A percentile compares a stretch with the other conserved stretches of the same genome.
phyloP scores from a whole-genome alignment of 2,329 filamentous ascomycete species.

The Tolypocladium nubicola region DNA sequence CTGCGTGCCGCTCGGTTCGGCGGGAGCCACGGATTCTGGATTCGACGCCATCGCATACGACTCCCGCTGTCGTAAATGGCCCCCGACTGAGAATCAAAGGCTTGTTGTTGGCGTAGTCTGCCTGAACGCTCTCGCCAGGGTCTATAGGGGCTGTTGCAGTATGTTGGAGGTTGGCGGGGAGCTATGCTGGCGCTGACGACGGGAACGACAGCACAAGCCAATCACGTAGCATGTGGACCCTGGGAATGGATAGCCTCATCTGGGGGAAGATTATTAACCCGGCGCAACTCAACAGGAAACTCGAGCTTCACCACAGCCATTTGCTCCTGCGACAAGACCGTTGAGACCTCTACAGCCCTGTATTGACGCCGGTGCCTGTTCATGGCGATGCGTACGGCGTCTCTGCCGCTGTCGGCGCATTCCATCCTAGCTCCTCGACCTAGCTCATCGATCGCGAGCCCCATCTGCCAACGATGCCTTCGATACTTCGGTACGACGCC shows the following conservation, averaged over 20 bases:
- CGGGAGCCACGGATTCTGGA: conserved; percentile 23
- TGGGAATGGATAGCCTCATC: background rate
- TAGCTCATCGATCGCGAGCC: background rate
- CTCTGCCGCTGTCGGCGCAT: background rate
- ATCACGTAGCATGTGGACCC: background rate
- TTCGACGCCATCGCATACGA: conserved; percentile 23
- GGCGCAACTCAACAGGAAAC: conserved; percentile 8
- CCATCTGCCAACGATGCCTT: conserved; percentile 35
- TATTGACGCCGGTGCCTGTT: background rate
- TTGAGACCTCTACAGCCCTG: background rate
- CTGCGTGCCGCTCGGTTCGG: conserved; percentile 9
- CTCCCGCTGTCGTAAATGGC: conserved; percentile 10
- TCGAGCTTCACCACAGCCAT: background rate
- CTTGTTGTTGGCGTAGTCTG: background rate
- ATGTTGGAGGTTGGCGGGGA: background rate
- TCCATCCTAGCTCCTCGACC: background rate
- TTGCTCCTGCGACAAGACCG: background rate
- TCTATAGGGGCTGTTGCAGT: background rate
- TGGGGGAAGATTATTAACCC: conserved; percentile 20
- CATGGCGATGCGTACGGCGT: background rate
- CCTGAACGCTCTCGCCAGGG: background rate
- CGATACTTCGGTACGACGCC: conserved; percentile 37
- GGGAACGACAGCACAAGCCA: background rate
- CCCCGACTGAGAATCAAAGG: conserved; percentile 1
- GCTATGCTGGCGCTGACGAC: background rate